These are phyloP conservation scores for Nicotiana tomentosiformis DNA, from an alignment of 257 asterid species.

Conservation along the genomic window DNA sequence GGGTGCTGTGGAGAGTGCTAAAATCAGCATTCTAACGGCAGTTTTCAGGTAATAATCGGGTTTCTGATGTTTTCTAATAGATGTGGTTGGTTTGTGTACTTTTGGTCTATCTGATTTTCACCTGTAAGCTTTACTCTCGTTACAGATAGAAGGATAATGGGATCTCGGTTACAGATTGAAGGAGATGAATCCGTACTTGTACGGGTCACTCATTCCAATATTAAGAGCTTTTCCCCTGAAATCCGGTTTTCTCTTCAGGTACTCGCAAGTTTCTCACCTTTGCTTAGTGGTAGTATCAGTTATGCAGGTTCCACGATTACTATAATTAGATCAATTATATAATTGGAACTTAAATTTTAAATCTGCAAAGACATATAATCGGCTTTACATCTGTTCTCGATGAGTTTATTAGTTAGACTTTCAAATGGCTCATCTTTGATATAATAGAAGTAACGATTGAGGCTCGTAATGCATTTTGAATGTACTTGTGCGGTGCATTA, in stretches of 20 bases:
- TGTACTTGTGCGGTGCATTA: background rate
- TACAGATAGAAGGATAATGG: constrained; percentile 30
- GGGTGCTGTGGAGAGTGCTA: too few relatives aligned
- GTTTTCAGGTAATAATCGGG: too few relatives aligned
- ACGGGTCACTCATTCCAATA: constrained; percentile 74
- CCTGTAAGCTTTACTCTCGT: too few relatives aligned
- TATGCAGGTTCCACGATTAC: background rate
- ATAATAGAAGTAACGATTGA: background rate
- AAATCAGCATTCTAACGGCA: too few relatives aligned
- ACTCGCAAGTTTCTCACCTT: background rate
- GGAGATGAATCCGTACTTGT: constrained; percentile 75
- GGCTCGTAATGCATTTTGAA: background rate
- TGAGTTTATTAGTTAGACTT: background rate
- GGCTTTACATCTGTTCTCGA: background rate
- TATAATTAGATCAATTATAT: background rate
- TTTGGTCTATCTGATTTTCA: too few relatives aligned
- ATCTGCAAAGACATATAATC: background rate
- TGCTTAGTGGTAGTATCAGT: background rate
- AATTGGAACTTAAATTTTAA: background rate
- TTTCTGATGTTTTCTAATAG: too few relatives aligned
- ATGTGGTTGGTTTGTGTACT: too few relatives aligned
- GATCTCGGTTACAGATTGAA: constrained; percentile 48
- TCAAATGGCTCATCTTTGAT: background rate
- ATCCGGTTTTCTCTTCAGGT: constrained; percentile 73
- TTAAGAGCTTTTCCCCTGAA: constrained; percentile 76